Base-by-base conservation (phyloP, 345 rosid genomes). In the Litchi chinensis region DNA sequence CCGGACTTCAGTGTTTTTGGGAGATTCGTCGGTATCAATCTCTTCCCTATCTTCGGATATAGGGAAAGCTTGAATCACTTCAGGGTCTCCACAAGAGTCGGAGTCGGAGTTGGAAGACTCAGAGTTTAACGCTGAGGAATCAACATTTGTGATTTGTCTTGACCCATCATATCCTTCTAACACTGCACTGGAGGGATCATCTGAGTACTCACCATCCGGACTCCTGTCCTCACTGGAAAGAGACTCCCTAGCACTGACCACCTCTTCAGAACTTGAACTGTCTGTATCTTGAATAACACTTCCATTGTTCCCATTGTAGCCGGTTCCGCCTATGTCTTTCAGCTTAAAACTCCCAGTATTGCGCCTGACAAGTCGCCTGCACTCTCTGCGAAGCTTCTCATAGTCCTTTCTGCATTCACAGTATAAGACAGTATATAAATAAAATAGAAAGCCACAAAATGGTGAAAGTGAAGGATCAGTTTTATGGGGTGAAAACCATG, bases 71-170 rank as follows among this genome's bases (percentile, higher is more conserved):
- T 85, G 88, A 84, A 80, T 83, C 70, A 86, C 88, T 76, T 89
- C 95, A 74, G 88, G 79, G 64, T 88, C 99, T 77, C 86, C 98
- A 21, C 95, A 91, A 44, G 90, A 90, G 79, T 93, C 97, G 0
- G 97, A 90, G 76, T 93, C 97, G 60, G 97, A 90, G 76, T 93
- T 97, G 60, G 97, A 91, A 60, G 97, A 96, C 75, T 93, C 98
- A 0, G 91, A 87, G 70, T 88, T 85, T 28, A 83, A 44, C 18
- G 87, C 83, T 57, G 97, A 89, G 64, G 87, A 87, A 82, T 83
- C 91, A 71, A 86, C 88, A 85, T 68, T 91, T 3, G 84, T 81
- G 18, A 82, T 80, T 76, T 80, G 80, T 79, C 80, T 86, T 72
- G 91, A 86, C 83, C 82, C 73, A 79, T 70, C 82, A 63, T 87